Conservation (phyloP, 495 filamentous ascomycete genomes). For the Podospora comata region DNA sequence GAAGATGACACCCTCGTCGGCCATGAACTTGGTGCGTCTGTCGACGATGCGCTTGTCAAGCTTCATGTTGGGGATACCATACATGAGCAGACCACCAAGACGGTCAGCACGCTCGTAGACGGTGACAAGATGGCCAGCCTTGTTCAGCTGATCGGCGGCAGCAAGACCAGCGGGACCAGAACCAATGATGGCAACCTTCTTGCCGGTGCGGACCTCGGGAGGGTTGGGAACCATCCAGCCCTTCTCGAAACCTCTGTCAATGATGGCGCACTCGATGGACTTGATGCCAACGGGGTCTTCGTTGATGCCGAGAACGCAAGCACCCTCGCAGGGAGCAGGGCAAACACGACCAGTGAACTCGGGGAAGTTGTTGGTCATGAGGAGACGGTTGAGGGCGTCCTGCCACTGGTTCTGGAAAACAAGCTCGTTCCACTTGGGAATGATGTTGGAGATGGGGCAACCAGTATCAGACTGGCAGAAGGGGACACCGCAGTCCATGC, state of each 20-base stretch:
- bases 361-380: conserved; percentile 99
- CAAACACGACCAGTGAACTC: conserved; percentile 99
- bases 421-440: conserved; percentile 98
- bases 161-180: conserved; percentile 94
- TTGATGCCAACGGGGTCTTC: conserved; percentile 99
- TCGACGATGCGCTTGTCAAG: conserved; percentile 98
- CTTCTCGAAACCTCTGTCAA: conserved; percentile 98
- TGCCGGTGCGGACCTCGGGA: conserved; percentile 79
- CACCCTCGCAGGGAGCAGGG: conserved; percentile 95
- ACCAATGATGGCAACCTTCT: conserved; percentile 88
- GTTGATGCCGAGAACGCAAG: conserved; percentile 97
- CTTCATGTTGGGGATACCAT: conserved; percentile 99
- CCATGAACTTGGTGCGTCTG: conserved; percentile 95
- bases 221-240: conserved; percentile 94
- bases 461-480: conserved; percentile 98
- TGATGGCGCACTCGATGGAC: conserved; percentile 98
- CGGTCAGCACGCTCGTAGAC: conserved; percentile 97
- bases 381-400: conserved; percentile 88
- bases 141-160: conserved; percentile 92
- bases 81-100: conserved; percentile 91
- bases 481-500: conserved; percentile 99
- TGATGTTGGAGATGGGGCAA: conserved; percentile 98
- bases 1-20: conserved; percentile 83
- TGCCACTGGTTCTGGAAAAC: conserved; percentile 91
- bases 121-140: conserved; percentile 83